These are phyloP conservation scores for Russula lepida DNA, from an alignment of 768 basidiomycete genomes.

Conservation along the genomic window DNA sequence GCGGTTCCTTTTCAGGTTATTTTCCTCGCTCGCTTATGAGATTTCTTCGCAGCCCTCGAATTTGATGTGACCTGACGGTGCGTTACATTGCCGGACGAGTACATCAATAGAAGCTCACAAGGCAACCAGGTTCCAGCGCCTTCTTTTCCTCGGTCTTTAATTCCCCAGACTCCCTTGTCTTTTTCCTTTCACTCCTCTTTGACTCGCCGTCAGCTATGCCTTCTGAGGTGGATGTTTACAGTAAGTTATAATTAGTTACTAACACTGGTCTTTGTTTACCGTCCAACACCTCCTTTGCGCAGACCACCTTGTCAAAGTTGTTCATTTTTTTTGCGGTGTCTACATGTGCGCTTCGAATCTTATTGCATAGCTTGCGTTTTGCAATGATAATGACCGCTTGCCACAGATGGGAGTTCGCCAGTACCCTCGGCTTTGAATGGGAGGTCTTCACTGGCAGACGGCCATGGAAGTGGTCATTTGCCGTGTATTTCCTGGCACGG, in stretches of 20 bases:
- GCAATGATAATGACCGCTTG: not conserved
- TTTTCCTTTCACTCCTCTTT: not conserved
- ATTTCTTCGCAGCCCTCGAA: not conserved
- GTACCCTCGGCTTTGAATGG: conserved; percentile 17
- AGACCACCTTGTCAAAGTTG: conserved; percentile 12
- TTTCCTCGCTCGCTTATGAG: not conserved
- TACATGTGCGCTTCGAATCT: conserved; percentile 13
- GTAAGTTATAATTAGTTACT: not conserved
- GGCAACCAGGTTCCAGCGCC: not conserved
- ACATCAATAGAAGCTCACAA: not conserved
- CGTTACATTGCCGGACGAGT: not conserved
- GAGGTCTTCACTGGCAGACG: conserved; percentile 18
- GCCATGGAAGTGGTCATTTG: conserved; percentile 20
- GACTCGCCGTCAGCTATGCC: not conserved
- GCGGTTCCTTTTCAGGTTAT: not conserved
- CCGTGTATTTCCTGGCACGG: conserved; percentile 11
- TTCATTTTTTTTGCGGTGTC: conserved; percentile 14
- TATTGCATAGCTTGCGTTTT: not conserved
- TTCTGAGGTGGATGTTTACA: not conserved
- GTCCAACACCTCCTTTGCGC: not conserved
- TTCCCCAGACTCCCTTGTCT: not conserved
- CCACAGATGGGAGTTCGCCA: conserved; percentile 18
- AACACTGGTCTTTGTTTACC: not conserved
- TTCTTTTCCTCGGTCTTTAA: conserved; percentile 5
- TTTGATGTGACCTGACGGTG: not conserved